Conservation (phyloP, 2,329 filamentous ascomycete species). For the Sporothrix dimorphospora region DNA sequence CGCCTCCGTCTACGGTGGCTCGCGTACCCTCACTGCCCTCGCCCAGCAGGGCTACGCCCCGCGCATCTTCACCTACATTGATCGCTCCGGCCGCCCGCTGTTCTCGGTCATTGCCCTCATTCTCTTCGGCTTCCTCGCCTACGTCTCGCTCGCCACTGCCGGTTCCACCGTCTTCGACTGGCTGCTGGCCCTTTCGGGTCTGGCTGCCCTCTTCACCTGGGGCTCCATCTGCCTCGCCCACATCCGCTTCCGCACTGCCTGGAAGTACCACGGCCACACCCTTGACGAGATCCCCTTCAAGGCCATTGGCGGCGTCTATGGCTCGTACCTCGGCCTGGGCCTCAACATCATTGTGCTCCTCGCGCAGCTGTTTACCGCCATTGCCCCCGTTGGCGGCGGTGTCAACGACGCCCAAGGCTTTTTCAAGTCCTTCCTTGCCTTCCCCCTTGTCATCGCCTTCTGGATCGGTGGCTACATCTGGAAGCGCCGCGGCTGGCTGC, state of each 20-base stretch:
- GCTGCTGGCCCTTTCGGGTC: slow-evolving; percentile 66
- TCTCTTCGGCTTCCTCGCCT: slow-evolving; percentile 55
- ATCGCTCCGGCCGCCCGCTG: slow-evolving; percentile 60
- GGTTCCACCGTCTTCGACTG: slow-evolving; percentile 63
- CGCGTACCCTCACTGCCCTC: slow-evolving; percentile 61
- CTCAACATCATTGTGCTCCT: slow-evolving; percentile 61
- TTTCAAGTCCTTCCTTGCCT: slow-evolving; percentile 58
- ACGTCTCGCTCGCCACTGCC: slow-evolving; percentile 48
- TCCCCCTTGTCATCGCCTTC: slow-evolving; percentile 58
- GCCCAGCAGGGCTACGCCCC: slow-evolving; percentile 64
- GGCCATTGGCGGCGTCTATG: slow-evolving; percentile 62
- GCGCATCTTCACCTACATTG: slow-evolving; percentile 59
- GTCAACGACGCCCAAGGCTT: slow-evolving; percentile 50
- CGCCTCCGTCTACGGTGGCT: slow-evolving; percentile 62
- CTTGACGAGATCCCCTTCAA: slow-evolving; percentile 69
- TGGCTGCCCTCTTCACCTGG: slow-evolving; percentile 70
- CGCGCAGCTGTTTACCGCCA: slow-evolving; percentile 55
- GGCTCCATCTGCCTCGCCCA: slow-evolving; percentile 69
- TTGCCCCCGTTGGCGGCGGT: slow-evolving; percentile 40
- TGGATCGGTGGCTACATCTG: slow-evolving; percentile 61
- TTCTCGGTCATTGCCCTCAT: slow-evolving; percentile 53
- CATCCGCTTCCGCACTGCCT: slow-evolving; percentile 69
- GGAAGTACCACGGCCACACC: slow-evolving; percentile 63
- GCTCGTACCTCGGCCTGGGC: slow-evolving; percentile 65
- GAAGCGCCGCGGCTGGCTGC: slow-evolving; percentile 65